Conservation (phyloP, 2,329 filamentous ascomycete species). For the Cercospora sojina region DNA sequence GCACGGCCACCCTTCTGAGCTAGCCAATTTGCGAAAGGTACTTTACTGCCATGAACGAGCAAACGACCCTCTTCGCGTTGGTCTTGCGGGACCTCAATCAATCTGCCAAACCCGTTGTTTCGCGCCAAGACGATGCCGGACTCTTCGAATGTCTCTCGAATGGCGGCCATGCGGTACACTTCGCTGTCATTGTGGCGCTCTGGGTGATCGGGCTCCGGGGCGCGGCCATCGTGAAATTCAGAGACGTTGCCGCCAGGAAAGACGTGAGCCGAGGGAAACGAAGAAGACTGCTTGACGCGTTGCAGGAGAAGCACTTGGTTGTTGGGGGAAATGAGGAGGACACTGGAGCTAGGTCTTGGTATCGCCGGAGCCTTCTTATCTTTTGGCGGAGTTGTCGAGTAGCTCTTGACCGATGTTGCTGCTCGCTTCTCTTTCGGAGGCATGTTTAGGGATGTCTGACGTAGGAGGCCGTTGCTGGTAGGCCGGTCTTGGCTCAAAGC, state of each 20-base stretch:
- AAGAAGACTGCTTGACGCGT: constrained; percentile 75
- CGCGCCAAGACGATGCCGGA: constrained; percentile 79
- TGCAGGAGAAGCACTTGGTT: constrained; percentile 89
- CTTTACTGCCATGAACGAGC: constrained; percentile 64
- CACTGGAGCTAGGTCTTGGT: constrained; percentile 67
- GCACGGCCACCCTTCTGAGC: constrained; percentile 56
- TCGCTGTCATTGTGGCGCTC: constrained; percentile 67
- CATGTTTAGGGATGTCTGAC: constrained; percentile 8
- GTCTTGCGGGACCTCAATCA: constrained; percentile 61
- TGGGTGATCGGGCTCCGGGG: constrained; percentile 51
- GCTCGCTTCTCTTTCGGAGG: constrained; percentile 17
- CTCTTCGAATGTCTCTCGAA: constrained; percentile 93
- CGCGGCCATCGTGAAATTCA: constrained; percentile 68
- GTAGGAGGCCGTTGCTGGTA: constrained; percentile 1
- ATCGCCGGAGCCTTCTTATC: constrained; percentile 44
- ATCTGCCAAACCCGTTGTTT: constrained; percentile 49
- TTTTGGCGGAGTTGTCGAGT: constrained; percentile 17
- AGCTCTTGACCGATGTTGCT: constrained; percentile 16
- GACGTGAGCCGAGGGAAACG: constrained; percentile 89
- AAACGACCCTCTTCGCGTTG: constrained; percentile 66
- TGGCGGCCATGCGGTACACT: constrained; percentile 76
- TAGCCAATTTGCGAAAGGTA: constrained; percentile 68
- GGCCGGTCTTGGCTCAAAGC: constrained; percentile 4
- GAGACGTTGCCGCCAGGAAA: constrained; percentile 91
- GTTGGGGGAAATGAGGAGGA: constrained; percentile 78